Evolutionary conservation across 331 rosid species (phyloP), one percentile per base, ranked within the genome.

Genomic region (Erythrophleum ivorense): DNA sequence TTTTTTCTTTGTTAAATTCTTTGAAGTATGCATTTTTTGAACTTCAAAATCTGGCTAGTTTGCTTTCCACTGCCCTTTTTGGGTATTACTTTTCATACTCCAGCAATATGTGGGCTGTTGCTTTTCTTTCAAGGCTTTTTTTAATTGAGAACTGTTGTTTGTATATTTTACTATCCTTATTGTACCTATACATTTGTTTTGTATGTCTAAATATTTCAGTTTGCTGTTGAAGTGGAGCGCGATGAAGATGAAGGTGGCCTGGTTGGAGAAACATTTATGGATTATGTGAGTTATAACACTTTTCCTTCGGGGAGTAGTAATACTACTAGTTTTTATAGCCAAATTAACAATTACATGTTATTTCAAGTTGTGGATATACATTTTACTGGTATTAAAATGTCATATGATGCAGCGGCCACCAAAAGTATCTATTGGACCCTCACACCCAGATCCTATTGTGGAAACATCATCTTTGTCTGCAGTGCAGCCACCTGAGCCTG

Each of bases 231-330:
- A 87, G 99, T 96, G 78, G 99, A 96, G 90, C 88, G 92, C 77
- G 99, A 96, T 80, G 99, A 96, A 85, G 99, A 96, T 86, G 99
- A 92, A 92, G 99, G 98, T 66, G 98, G 99, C 79, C 77, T 74
- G 87, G 92, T 62, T 34, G 99, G 99, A 59, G 99, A 96, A 90
- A 96, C 99, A 14, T 96, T 96, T 91, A 94, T 97, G 31, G 97
- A 96, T 84, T 96, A 96, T 85, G 98, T 96, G 89, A 92, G 99
- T 89, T 60, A 40, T 80, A 85, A 15, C 68, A 12, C 78, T 64
- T 78, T 66, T 85, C 38, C 69, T 70, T 73, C 58, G 41, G 29
- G 18, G 5, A 50, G 70, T 57, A 73, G 46, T 83, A 52, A 57
- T 64, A 57, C 66, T 63, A 60, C 65, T 78, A 78, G 40, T 81